Base-by-base conservation (phyloP, 345 rosid genomes). In the Microthlaspi erraticum region DNA sequence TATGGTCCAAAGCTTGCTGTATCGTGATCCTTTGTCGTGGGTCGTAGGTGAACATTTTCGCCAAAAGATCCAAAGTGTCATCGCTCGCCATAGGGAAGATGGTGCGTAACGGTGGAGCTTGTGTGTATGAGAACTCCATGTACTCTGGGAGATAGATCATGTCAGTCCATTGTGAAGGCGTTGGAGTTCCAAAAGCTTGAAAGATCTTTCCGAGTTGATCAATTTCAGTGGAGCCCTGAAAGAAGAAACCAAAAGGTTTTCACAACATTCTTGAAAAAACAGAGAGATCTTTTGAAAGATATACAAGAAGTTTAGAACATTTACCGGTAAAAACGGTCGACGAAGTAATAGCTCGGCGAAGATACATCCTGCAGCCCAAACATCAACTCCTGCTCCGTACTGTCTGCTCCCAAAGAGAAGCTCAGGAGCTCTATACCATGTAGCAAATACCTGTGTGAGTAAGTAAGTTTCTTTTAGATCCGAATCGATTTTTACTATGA, bases 371-470 rank as follows among this genome's bases (percentile, higher is more conserved):
- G 86, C 88, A 66, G 88, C 88, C 88, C 85, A 83, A 7, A 85
- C 86, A 83, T 85, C 88, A 79, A 85, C 88, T 18, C 81, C 83
- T 33, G 85, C 75, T 48, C 83, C 88, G 38, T 85, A 85, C 41
- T 79, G 88, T 71, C 80, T 76, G 63, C 86, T 60, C 45, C 88
- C 88, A 67, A 85, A 85, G 19, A 85, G 46, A 34, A 85, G 63
- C 67, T 85, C 88, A 43, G 88, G 88, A 16, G 88, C 85, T 77
- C 88, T 81, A 68, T 85, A 85, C 86, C 88, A 85, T 57, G 82
- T 80, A 52, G 88, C 86, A 83, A 85, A 85, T 51, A 85, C 88
- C 85, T 85, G 48, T 42, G 23, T 69, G 18, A 50, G 68, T 59
- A 56, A 41, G 49, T 37, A 7, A n/a, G n/a, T n/a, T 17, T 10